Evolutionary conservation across 1,284 basidiomycete genomes (phyloP).

Genomic region (Gymnopus androsaceus): DNA sequence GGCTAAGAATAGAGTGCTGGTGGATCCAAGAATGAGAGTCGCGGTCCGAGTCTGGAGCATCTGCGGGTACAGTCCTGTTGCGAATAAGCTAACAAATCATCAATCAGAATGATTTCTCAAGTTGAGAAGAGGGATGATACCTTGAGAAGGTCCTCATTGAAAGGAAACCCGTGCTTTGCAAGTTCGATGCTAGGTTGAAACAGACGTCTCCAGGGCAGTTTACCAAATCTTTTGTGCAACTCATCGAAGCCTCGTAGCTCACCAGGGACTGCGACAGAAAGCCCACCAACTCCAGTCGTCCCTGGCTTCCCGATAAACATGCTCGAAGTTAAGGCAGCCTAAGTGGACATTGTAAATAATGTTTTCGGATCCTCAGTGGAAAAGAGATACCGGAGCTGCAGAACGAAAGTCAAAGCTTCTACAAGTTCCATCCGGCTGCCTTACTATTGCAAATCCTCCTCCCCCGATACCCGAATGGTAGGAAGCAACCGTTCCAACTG

Average conservation of each 20-base stretch:
- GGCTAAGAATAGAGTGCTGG: constrained; percentile 72
- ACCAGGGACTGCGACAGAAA: constrained; percentile 83
- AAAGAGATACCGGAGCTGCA: not conserved
- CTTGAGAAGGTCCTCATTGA: constrained; percentile 68
- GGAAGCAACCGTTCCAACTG: constrained; percentile 41
- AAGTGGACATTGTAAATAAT: not conserved
- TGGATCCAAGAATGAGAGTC: constrained; percentile 58
- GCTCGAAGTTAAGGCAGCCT: not conserved
- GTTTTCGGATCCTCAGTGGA: not conserved
- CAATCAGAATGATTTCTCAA: constrained; percentile 39
- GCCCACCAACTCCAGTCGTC: constrained; percentile 68
- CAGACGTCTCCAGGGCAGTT: constrained; percentile 73
- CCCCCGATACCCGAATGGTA: constrained; percentile 22
- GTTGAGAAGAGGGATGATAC: constrained; percentile 54
- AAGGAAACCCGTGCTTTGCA: constrained; percentile 70
- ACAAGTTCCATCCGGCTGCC: not conserved
- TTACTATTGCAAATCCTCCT: constrained; percentile 3
- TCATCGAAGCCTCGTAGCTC: constrained; percentile 84
- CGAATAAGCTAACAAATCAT: constrained; percentile 3
- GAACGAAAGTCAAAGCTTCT: constrained; percentile 1
- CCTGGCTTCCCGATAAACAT: not conserved
- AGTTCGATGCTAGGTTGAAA: constrained; percentile 76
- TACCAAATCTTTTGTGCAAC: constrained; percentile 78
- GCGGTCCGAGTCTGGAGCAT: constrained; percentile 40
- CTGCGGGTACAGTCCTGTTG: constrained; percentile 4